Evolutionary conservation across 2,329 filamentous ascomycete species (phyloP), one percentile per base, ranked within the genome.

Genomic region (Raffaelea albimanens): DNA sequence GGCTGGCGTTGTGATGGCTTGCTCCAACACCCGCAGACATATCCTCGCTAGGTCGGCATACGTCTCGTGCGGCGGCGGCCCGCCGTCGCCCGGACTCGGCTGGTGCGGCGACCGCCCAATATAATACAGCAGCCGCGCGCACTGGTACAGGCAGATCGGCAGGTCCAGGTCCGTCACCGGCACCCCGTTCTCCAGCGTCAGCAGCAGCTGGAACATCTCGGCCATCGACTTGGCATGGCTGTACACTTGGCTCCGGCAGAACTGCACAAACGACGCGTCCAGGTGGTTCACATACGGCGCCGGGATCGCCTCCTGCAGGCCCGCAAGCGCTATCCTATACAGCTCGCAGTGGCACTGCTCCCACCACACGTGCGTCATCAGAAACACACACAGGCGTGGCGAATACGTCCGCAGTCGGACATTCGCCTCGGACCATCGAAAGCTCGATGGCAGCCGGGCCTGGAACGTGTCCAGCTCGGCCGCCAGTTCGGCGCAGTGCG

Each of bases 291-390:
- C 60, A 13, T 64, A 63, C 0, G 64, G 57, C 7, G 64, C 64
- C 2, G 73, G 66, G 0, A 78, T 60, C 0, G 73, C 70, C 34
- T 78, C 75, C 19, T 71, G 69, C 31, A 78, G 64, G 1, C 73
- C 73, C 0, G 65, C 64, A 8, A 79, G 63, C 2, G 69, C 73
- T 7, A 78, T 63, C 1, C 75, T 71, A 52, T 76, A 78, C 3
- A 79, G 62, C 55, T 79, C 75, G 52, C 74, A 74, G 53, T 78
- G 69, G 49, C 75, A 79, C 51, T 78, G 75, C 23, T 73, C 66
- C 74, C 74, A 78, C 73, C 71, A 76, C 9, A 79, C 65, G 52
- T 79, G 75, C 10, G 78, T 78, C 74, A 78, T 78, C 55, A 78
- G 64, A 50, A 75, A 79, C 39, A 76, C 73, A 50, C 74, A 76